Conservation (phyloP, 2,329 filamentous ascomycete genomes). For the Elsinoe perseae region DNA sequence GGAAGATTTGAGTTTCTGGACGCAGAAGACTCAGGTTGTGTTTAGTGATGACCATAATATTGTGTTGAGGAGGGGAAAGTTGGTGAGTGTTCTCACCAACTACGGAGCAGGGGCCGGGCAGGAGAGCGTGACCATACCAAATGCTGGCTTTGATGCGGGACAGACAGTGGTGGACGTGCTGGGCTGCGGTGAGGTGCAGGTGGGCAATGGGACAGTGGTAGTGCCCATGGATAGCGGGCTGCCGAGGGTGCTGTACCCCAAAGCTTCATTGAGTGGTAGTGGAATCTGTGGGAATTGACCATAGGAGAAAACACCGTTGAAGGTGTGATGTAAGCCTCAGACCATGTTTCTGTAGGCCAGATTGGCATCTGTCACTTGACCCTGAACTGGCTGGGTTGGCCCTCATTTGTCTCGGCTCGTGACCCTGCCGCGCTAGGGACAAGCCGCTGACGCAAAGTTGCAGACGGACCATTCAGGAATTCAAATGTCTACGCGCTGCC, state of each 20-base stretch:
- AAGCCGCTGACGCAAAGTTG: conserved; percentile 11
- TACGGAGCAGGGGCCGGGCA: conserved; percentile 23
- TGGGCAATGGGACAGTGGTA: conserved; percentile 25
- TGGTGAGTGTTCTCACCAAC: conserved; percentile 34
- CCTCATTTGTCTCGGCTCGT: conserved; percentile 1
- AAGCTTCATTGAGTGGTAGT: conserved; percentile 10
- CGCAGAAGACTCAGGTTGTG: conserved; percentile 33
- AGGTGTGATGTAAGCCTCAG: not conserved
- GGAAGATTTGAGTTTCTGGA: conserved; percentile 34
- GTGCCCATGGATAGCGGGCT: conserved; percentile 32
- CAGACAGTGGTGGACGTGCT: conserved; percentile 33
- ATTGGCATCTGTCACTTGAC: not conserved
- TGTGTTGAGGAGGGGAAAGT: conserved; percentile 43
- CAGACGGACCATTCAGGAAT: conserved; percentile 1
- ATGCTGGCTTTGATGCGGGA: conserved; percentile 25
- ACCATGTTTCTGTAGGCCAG: not conserved
- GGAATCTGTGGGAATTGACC: conserved; percentile 19
- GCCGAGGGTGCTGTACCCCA: conserved; percentile 33
- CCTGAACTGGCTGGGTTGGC: not conserved
- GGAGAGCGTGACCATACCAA: conserved; percentile 24
- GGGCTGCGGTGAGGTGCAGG: conserved; percentile 28
- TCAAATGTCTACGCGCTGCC: conserved; percentile 1
- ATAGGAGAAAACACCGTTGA: not conserved
- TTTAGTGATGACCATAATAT: conserved; percentile 37
- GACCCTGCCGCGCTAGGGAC: not conserved